These are phyloP conservation scores for Whalleya microplaca DNA, from an alignment of 2,329 filamentous ascomycete species.

Conservation along the genomic window DNA sequence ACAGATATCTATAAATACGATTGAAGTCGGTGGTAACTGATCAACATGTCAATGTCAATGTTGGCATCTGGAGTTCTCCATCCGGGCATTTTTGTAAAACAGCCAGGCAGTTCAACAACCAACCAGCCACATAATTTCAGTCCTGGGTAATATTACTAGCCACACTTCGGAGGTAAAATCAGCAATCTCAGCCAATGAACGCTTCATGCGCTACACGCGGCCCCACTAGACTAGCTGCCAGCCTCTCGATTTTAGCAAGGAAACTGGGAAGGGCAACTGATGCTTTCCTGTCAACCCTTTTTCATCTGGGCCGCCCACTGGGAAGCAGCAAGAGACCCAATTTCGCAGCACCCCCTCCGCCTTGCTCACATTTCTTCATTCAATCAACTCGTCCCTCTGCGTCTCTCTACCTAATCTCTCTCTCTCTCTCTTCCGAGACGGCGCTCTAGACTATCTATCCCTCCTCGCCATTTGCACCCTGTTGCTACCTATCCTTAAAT, in stretches of 20 bases:
- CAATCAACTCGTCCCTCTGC: constrained; percentile 20
- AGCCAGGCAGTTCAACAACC: neutral
- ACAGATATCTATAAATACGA: neutral
- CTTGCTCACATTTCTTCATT: constrained; percentile 27
- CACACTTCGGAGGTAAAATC: constrained; percentile 10
- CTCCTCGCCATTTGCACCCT: constrained; percentile 16
- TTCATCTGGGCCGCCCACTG: constrained; percentile 16
- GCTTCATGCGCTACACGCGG: neutral
- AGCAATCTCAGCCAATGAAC: constrained; percentile 14
- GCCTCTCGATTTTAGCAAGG: constrained; percentile 29
- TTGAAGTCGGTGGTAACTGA: no score
- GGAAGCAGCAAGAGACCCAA: constrained; percentile 15
- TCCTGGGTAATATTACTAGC: constrained; percentile 6
- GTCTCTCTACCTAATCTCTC: neutral
- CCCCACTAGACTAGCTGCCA: constrained; percentile 19
- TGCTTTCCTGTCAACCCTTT: constrained; percentile 16
- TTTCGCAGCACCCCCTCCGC: constrained; percentile 21
- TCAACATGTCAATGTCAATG: no score
- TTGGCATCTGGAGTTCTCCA: no score
- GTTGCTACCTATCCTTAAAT: constrained; percentile 4
- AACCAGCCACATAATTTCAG: neutral
- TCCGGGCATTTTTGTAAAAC: no score
- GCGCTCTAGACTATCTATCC: constrained; percentile 7
- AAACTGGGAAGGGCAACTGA: constrained; percentile 12
- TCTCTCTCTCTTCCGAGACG: constrained; percentile 18